phyloP scores from a whole-genome alignment of 208 protist genomes.

The Trypanosomatidae sp. region DNA sequence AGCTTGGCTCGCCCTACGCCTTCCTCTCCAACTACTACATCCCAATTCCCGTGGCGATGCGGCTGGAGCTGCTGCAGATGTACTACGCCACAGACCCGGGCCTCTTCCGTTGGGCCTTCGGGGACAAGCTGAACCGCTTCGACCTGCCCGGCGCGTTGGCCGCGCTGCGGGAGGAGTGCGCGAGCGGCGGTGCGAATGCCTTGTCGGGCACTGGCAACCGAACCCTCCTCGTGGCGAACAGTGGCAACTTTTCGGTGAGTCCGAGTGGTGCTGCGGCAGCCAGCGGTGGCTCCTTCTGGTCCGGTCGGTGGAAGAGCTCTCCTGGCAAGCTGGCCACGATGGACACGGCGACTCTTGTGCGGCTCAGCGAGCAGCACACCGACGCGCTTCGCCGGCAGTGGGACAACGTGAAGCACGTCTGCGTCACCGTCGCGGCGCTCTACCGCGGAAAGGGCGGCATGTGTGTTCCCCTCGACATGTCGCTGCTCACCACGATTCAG shows the following conservation, averaged over 20 bases:
- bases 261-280: background rate
- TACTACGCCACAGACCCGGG: slow-evolving; percentile 73
- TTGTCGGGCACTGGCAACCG: background rate
- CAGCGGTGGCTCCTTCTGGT: slow-evolving; percentile 18
- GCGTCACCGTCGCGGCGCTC: slow-evolving; percentile 54
- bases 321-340: slow-evolving; percentile 19
- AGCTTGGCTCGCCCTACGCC: slow-evolving; percentile 69
- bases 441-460: slow-evolving; percentile 77
- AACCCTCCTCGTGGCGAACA: no score
- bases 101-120: slow-evolving; percentile 73
- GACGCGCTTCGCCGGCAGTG: slow-evolving; percentile 68
- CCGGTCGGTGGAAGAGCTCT: slow-evolving; percentile 29
- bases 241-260: no score
- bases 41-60: slow-evolving; percentile 61
- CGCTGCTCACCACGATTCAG: slow-evolving; percentile 67
- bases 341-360: slow-evolving; percentile 18
- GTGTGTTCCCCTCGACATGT: slow-evolving; percentile 55
- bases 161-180: slow-evolving; percentile 13
- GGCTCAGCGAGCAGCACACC: slow-evolving; percentile 23
- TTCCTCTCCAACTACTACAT: slow-evolving; percentile 81
- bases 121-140: slow-evolving; percentile 56
- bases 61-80: slow-evolving; percentile 61
- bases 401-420: slow-evolving; percentile 81
- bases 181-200: background rate
- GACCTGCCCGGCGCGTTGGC: slow-evolving; percentile 28